phyloP scores from a whole-genome alignment of 768 basidiomycete species.

The Amylocystis lapponica region DNA sequence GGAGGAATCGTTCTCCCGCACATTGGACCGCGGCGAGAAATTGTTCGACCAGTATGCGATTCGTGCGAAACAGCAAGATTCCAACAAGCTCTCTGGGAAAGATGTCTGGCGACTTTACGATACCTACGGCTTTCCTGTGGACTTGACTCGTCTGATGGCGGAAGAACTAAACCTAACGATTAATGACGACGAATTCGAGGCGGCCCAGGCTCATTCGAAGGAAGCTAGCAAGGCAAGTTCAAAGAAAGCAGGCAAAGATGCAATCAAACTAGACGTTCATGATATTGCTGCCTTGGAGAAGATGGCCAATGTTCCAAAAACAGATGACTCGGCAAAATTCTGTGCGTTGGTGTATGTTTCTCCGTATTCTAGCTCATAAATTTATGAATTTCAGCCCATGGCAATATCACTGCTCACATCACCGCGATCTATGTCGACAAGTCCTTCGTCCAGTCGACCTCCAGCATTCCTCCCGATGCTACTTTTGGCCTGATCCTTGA shows the following conservation, averaged over 20 bases:
- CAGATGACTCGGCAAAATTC: slow-evolving; percentile 90
- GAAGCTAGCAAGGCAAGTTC: slow-evolving; percentile 84
- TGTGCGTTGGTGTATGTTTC: neutral
- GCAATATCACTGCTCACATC: slow-evolving; percentile 69
- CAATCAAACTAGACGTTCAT: slow-evolving; percentile 92
- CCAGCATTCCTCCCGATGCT: slow-evolving; percentile 54
- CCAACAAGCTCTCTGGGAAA: slow-evolving; percentile 71
- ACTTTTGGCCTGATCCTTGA: slow-evolving; percentile 87
- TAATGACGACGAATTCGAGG: slow-evolving; percentile 85
- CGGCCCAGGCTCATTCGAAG: slow-evolving; percentile 82
- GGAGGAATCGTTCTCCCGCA: slow-evolving; percentile 96
- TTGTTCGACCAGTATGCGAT: slow-evolving; percentile 86
- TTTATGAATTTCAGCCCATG: slow-evolving; percentile 25
- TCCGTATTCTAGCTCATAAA: neutral
- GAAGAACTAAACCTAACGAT: slow-evolving; percentile 82
- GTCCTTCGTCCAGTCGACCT: slow-evolving; percentile 64
- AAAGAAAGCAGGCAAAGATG: slow-evolving; percentile 62
- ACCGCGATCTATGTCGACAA: slow-evolving; percentile 84
- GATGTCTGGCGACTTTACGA: slow-evolving; percentile 98
- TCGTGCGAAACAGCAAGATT: slow-evolving; percentile 55
- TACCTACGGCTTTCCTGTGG: slow-evolving; percentile 97
- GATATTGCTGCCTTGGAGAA: slow-evolving; percentile 85
- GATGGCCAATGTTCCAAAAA: slow-evolving; percentile 74
- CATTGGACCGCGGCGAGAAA: slow-evolving; percentile 93
- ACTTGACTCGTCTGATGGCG: slow-evolving; percentile 95